These are phyloP conservation scores for Tolypocladium tundrense DNA, from an alignment of 2,329 filamentous ascomycete genomes.

Conservation along the genomic window DNA sequence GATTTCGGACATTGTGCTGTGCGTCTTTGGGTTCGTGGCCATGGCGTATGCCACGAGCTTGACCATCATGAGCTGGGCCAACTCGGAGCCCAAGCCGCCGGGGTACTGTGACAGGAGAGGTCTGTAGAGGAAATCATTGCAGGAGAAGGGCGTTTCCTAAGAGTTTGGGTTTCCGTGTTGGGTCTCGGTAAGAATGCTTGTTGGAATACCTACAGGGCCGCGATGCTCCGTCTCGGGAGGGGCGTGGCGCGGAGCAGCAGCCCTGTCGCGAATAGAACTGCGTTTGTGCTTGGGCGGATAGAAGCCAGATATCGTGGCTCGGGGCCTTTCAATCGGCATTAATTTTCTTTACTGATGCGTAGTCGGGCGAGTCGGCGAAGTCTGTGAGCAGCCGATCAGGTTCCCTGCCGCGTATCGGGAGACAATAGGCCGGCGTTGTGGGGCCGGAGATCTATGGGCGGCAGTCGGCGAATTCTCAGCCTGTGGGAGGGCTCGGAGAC, in stretches of 20 bases:
- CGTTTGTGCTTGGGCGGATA: neutral
- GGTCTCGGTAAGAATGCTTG: neutral
- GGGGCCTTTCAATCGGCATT: neutral
- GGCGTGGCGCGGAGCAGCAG: neutral
- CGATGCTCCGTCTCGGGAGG: neutral
- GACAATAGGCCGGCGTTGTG: neutral
- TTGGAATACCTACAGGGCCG: neutral
- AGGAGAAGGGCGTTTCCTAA: neutral
- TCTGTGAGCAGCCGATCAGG: too few species aligned
- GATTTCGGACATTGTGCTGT: constrained; percentile 62
- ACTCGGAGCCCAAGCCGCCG: constrained; percentile 37
- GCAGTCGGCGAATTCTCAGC: neutral
- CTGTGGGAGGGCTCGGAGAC: constrained; percentile 10
- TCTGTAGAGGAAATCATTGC: constrained; percentile 2
- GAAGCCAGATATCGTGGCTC: neutral
- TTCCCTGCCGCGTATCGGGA: neutral
- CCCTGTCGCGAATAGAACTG: neutral
- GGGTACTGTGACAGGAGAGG: constrained; percentile 42
- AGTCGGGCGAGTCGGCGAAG: too few species aligned
- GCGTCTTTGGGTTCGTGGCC: constrained; percentile 71
- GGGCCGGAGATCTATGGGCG: neutral
- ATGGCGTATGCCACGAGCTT: constrained; percentile 89
- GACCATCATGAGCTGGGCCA: constrained; percentile 80
- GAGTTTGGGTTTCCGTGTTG: neutral
- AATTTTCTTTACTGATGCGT: neutral